These are phyloP conservation scores for Hyphodiscus hymeniophilus DNA, from an alignment of 495 filamentous ascomycete genomes.

Conservation along the genomic window DNA sequence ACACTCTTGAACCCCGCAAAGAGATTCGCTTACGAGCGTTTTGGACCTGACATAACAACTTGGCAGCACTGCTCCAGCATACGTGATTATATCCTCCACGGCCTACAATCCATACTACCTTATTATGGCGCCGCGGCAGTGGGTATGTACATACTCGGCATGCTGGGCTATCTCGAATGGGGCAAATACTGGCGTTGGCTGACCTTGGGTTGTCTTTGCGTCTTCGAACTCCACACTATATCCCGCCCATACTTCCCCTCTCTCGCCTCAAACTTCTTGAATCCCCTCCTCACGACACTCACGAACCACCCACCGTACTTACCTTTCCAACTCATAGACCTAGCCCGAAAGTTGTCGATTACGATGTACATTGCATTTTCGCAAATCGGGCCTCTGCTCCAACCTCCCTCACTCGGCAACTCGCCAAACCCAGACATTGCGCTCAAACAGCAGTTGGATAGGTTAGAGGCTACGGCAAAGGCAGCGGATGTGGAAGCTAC, in stretches of 20 bases:
- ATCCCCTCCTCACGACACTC: slow-evolving; percentile 47
- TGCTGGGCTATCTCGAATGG: slow-evolving; percentile 75
- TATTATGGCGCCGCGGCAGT: slow-evolving; percentile 56
- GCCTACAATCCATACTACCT: slow-evolving; percentile 45
- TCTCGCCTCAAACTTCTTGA: slow-evolving; percentile 50
- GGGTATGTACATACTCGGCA: slow-evolving; percentile 57
- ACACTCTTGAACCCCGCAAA: slow-evolving; percentile 69
- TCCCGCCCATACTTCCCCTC: slow-evolving; percentile 54
- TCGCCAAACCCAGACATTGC: slow-evolving; percentile 19
- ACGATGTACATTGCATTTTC: slow-evolving; percentile 85
- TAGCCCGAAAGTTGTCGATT: slow-evolving; percentile 70
- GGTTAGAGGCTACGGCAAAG: slow-evolving; percentile 45
- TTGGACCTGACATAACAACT: slow-evolving; percentile 63
- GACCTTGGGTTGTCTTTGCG: slow-evolving; percentile 55
- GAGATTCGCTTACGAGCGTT: slow-evolving; percentile 89
- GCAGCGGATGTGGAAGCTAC: slow-evolving; percentile 57
- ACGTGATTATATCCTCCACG: slow-evolving; percentile 63
- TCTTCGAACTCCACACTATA: slow-evolving; percentile 66
- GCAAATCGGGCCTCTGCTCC: slow-evolving; percentile 65
- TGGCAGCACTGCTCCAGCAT: slow-evolving; percentile 65
- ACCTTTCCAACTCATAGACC: slow-evolving; percentile 76
- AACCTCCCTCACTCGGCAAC: slow-evolving; percentile 21
- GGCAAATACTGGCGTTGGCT: slow-evolving; percentile 89
- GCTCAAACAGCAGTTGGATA: slow-evolving; percentile 41
- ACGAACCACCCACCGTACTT: slow-evolving; percentile 56